A percentile compares a stretch with the other conserved stretches of the same genome.
phyloP scores from a whole-genome alignment of 164 flowering plant species.

The Stephania japonica region DNA sequence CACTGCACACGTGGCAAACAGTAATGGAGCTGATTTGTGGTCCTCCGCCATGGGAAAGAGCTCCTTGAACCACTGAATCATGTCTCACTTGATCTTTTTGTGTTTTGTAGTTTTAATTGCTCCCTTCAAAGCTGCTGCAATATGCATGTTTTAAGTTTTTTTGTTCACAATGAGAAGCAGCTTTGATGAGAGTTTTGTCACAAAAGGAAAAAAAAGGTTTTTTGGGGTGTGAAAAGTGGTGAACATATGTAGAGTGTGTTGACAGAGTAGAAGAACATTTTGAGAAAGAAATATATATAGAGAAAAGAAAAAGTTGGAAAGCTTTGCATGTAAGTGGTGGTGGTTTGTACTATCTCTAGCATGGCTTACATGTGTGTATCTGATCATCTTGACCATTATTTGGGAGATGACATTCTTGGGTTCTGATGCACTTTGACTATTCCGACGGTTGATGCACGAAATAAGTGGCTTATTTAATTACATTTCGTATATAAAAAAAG shows the following conservation, averaged over 20 bases:
- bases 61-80: slow-evolving; percentile 15
- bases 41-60: slow-evolving; percentile 43
- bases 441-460: no score
- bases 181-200: not conserved
- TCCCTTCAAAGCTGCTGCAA: not conserved
- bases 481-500: no score
- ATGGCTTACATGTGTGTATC: not conserved
- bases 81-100: not conserved
- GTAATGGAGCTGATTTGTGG: slow-evolving; percentile 86
- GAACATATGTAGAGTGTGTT: not conserved
- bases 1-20: slow-evolving; percentile 43
- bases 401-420: no score
- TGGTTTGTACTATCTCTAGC: not conserved
- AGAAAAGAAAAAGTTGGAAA: not conserved
- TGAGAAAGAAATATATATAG: not conserved
- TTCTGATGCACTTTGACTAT: no score
- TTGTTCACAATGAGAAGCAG: not conserved
- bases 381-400: not conserved
- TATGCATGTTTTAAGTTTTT: not conserved
- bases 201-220: not conserved
- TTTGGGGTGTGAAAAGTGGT: not conserved
- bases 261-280: not conserved
- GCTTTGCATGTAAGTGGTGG: not conserved
- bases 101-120: not conserved
- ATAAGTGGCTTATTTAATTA: no score